Base-by-base conservation (phyloP, 192 early-diverging fungal genomes). In the Pecoramyces ruminantium region DNA sequence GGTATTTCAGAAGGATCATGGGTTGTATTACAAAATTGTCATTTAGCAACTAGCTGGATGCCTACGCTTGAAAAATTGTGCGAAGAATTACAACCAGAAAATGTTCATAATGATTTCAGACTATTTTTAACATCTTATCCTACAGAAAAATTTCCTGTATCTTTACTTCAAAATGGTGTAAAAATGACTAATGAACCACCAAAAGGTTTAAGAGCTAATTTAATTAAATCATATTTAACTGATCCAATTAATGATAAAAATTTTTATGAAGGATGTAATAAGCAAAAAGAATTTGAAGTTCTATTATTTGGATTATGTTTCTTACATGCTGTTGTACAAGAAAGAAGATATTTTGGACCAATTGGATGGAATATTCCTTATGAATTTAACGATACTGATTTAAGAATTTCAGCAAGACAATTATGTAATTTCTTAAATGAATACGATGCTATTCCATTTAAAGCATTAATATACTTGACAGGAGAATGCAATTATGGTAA, bases 301-400 rank as follows among this genome's bases (percentile, higher is more conserved):
- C 83, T 90, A 81, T 79, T 90, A 14, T 90, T 90, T 79, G 87
- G 84, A 30, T 80, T 90, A 29, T 90, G 89, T 77, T 90, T 90
- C 79, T 90, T 90, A 83, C 89, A 90, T 78, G 89, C 85, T 18
- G 83, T 90, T n/a, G 85, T 90, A n/a, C 89, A 90, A 78, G 89
- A 90, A 78, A 40, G 89, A 29, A 16, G 87, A 30, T 85, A 88
- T 79, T 90, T 90, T 85, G 89, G 89, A 16, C 88, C 89, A 18
- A 90, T 90, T 84, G 89, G 89, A 13, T 90, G 89, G 89, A 90
- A 90, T 80, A 90, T 90, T 83, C 88, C 89, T 29, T 90, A 90
- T 79, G 89, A 90, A 81, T 90, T 90, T 82, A 90, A 89, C 77
- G 89, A 90, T 30, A 90, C 89, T 2, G 89, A 90, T 82, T 79